Evolutionary conservation across 192 early-diverging fungal species (phyloP).

Genomic region (Thoreauomyces humboldtii): DNA sequence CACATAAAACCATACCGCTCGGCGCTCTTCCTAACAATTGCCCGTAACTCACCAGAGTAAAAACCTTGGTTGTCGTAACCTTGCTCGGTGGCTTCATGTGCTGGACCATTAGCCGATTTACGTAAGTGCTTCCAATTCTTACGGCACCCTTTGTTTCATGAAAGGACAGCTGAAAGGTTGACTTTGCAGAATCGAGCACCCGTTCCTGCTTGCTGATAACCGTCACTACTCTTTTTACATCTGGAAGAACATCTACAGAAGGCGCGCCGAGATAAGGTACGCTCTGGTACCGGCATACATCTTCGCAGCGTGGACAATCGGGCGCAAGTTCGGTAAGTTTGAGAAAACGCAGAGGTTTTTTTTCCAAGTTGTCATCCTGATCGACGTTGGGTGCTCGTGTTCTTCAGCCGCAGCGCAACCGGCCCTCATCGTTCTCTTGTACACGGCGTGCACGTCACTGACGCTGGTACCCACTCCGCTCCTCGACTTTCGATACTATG

Average conservation of each 20-base stretch:
- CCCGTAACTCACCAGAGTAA: too few species aligned
- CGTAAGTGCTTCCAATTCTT: conserved; percentile 22
- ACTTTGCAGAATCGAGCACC: conserved; percentile 86
- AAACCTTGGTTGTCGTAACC: too few species aligned
- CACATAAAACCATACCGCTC: too few species aligned
- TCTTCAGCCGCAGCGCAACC: conserved; percentile 25
- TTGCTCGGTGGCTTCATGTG: background rate
- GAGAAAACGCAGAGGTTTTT: too few species aligned
- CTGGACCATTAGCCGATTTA: conserved; percentile 26
- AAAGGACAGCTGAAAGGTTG: too few species aligned
- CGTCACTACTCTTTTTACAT: conserved; percentile 95
- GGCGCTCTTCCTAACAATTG: too few species aligned
- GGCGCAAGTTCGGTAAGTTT: conserved; percentile 47
- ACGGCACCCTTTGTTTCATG: background rate
- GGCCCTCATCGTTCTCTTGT: conserved; percentile 55
- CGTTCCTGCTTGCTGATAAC: conserved; percentile 92
- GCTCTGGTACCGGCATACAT: conserved; percentile 66
- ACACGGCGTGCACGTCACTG: conserved; percentile 49
- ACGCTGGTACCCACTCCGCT: conserved; percentile 88
- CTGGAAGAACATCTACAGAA: conserved; percentile 76
- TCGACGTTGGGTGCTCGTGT: background rate
- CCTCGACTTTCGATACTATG: conserved; percentile 94
- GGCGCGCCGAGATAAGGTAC: conserved; percentile 55
- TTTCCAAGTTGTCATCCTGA: background rate
- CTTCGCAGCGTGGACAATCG: conserved; percentile 38